Conservation (phyloP, 108 stramenopile species). For the Conticribra weissflogii region DNA sequence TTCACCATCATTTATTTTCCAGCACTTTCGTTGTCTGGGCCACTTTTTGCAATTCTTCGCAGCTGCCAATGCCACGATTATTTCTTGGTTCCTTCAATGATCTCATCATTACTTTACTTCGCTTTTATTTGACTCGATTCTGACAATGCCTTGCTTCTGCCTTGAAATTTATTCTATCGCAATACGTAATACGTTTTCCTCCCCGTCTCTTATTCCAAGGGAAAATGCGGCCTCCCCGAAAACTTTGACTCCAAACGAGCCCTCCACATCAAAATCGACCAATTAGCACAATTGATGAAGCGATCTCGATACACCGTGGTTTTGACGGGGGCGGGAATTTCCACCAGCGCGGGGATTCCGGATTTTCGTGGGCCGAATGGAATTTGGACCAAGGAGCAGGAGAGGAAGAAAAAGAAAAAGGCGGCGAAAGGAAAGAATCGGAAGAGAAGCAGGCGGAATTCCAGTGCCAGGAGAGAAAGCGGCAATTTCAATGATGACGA, state of each 20-base stretch:
- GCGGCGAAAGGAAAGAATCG: slow-evolving; percentile 16
- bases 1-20: too few relatives aligned
- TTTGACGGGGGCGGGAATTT: slow-evolving; percentile 96
- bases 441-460: slow-evolving; percentile 2
- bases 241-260: slow-evolving; percentile 61
- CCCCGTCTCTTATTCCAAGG: slow-evolving; percentile 52
- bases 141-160: too few relatives aligned
- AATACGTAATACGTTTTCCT: background rate
- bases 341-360: slow-evolving; percentile 91
- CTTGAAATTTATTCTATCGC: background rate
- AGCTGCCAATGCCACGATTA: too few relatives aligned
- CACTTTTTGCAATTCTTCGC: too few relatives aligned
- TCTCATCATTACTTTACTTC: too few relatives aligned
- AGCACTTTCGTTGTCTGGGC: too few relatives aligned
- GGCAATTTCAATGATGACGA: background rate
- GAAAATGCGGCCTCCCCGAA: slow-evolving; percentile 87
- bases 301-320: slow-evolving; percentile 65
- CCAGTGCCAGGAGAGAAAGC: slow-evolving; percentile 6
- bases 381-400: slow-evolving; percentile 87
- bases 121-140: too few relatives aligned
- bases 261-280: slow-evolving; percentile 57
- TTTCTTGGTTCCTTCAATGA: too few relatives aligned
- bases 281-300: slow-evolving; percentile 57
- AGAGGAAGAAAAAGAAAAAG: slow-evolving; percentile 30
- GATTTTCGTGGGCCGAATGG: slow-evolving; percentile 97